A percentile compares a stretch with the other conserved stretches of the same genome.
phyloP scores from a whole-genome alignment of 1,284 basidiomycete genomes.

The Erythrobasidium hasegawianum region DNA sequence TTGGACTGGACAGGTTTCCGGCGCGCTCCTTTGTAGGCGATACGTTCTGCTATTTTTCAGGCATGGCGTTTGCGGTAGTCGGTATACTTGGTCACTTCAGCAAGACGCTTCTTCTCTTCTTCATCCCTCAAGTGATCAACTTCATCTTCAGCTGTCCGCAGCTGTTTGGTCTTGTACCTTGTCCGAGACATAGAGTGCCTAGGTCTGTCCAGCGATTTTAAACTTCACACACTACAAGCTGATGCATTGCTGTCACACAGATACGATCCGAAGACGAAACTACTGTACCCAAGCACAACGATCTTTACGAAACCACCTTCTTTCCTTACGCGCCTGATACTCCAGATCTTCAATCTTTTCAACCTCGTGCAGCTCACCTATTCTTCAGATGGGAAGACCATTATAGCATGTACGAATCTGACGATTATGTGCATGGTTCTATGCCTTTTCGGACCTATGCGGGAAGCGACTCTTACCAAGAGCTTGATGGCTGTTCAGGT shows the following conservation, averaged over 20 bases:
- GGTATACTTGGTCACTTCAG: conserved; percentile 96
- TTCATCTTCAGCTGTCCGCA: conserved; percentile 93
- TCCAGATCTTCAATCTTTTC: conserved; percentile 60
- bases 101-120: conserved; percentile 94
- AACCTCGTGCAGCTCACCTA: conserved; percentile 65
- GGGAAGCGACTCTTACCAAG: conserved; percentile 69
- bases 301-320: conserved; percentile 58
- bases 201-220: conserved; percentile 55
- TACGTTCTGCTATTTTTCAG: conserved; percentile 94
- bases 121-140: conserved; percentile 97
- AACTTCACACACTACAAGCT: neutral
- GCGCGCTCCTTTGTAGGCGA: conserved; percentile 92
- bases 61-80: conserved; percentile 94
- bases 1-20: conserved; percentile 76
- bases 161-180: conserved; percentile 86
- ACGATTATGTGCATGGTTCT: conserved; percentile 83
- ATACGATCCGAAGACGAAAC: conserved; percentile 66
- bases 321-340: conserved; percentile 56
- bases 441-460: conserved; percentile 71
- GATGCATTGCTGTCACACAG: conserved; percentile 51
- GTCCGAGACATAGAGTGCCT: conserved; percentile 89
- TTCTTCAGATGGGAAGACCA: conserved; percentile 53
- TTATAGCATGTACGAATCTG: conserved; percentile 72
- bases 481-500: conserved; percentile 71
- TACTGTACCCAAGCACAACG: conserved; percentile 69